These are phyloP conservation scores for Colletotrichum sp. DNA, from an alignment of 2,329 filamentous ascomycete species.

Conservation along the genomic window DNA sequence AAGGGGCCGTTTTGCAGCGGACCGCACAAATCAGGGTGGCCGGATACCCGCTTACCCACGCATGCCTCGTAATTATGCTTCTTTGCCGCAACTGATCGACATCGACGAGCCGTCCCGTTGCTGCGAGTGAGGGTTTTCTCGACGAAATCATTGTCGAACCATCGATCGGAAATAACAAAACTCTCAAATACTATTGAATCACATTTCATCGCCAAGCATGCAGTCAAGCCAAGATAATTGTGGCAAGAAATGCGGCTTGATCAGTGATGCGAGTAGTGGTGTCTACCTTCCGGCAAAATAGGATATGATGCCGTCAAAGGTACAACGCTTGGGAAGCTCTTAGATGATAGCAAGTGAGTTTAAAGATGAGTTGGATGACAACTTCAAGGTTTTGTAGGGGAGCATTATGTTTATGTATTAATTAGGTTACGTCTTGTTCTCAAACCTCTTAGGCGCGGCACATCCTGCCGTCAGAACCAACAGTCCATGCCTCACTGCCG, in stretches of 20 bases:
- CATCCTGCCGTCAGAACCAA: constrained; percentile 43
- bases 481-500: constrained; percentile 54
- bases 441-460: constrained; percentile 30
- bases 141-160: neutral
- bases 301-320: rapidly evolving
- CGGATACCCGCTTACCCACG: neutral
- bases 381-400: rapidly evolving
- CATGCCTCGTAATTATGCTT: neutral
- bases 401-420: neutral
- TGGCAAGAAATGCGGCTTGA: neutral
- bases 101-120: neutral
- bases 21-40: neutral
- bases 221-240: neutral
- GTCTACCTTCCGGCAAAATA: neutral
- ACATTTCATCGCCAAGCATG: neutral
- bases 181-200: neutral
- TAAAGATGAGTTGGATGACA: neutral
- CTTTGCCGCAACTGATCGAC: neutral
- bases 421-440: neutral
- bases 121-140: neutral
- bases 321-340: neutral
- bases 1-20: neutral
- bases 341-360: rapidly evolving
- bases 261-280: rapidly evolving
- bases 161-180: neutral